phyloP scores from a whole-genome alignment of 805 yeast genomes.

The Ogataea trehaloabstinens region DNA sequence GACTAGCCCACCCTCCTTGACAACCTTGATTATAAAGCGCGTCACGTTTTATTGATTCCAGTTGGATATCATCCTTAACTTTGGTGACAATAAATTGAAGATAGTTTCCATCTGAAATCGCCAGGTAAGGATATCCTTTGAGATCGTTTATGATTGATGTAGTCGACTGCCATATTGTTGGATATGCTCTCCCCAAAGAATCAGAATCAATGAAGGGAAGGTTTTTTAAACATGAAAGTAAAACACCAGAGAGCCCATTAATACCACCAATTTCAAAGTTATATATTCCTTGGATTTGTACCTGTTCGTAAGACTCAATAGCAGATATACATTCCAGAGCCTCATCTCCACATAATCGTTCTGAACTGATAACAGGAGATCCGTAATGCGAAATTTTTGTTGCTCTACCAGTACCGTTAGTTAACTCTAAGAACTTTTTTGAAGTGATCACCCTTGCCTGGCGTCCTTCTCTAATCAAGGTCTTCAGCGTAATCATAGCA shows the following conservation, averaged over 20 bases:
- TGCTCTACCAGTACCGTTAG: conserved; percentile 33
- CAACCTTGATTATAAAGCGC: conserved; percentile 40
- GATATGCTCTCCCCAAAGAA: conserved; percentile 48
- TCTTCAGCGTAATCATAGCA: conserved; percentile 32
- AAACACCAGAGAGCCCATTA: conserved; percentile 33
- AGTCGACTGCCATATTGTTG: conserved; percentile 40
- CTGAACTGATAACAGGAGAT: conserved; percentile 44
- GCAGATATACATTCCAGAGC: no score
- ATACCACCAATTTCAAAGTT: conserved; percentile 43
- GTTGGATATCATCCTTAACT: conserved; percentile 29
- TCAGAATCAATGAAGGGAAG: conserved; percentile 37
- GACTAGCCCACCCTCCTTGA: conserved; percentile 34
- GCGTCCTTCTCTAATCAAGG: conserved; percentile 33
- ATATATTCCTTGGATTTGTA: conserved; percentile 24
- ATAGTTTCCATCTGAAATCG: conserved; percentile 38
- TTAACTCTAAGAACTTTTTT: conserved; percentile 27
- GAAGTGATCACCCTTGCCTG: conserved; percentile 32
- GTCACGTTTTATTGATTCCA: conserved; percentile 40
- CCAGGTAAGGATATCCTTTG: conserved; percentile 20
- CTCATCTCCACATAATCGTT: conserved; percentile 38
- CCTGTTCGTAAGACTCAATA: conserved; percentile 26
- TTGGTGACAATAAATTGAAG: conserved; percentile 32
- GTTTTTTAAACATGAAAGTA: conserved; percentile 14
- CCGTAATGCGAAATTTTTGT: no score
- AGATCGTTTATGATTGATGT: conserved; percentile 31